Conservation (phyloP, 225 moss, liverwort and hornwort genomes). For the Ulota crispa region DNA sequence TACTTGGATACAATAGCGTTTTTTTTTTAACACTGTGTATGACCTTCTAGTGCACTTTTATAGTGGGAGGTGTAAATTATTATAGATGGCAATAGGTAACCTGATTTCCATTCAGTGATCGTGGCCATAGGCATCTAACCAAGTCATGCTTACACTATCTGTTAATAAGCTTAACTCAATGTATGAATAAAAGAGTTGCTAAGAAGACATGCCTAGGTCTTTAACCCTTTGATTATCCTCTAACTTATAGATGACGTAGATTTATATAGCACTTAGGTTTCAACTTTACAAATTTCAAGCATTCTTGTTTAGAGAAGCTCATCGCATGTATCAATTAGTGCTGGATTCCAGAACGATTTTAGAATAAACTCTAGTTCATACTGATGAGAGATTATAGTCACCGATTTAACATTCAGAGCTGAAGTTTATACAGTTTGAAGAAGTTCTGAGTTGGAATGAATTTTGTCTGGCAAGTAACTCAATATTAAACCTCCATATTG, state of each 20-base stretch:
- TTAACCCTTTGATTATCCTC: neutral
- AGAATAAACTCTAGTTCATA: neutral
- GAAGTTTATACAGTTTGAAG: neutral
- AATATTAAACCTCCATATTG: slow-evolving; percentile 1
- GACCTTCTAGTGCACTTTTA: neutral
- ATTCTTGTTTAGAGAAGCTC: neutral
- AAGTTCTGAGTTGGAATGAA: neutral
- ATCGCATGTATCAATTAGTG: neutral
- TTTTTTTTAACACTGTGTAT: neutral
- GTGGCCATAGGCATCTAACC: neutral
- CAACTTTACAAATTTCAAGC: neutral
- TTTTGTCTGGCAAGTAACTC: neutral
- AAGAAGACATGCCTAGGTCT: neutral
- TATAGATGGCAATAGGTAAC: neutral
- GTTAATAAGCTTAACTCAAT: neutral
- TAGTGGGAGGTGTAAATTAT: neutral
- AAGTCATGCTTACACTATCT: neutral
- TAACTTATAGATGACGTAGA: neutral
- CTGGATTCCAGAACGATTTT: neutral
- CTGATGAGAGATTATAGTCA: neutral
- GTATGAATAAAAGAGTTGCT: neutral
- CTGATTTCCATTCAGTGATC: neutral
- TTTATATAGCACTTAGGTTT: neutral
- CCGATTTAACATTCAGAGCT: neutral
- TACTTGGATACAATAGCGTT: neutral